These are phyloP conservation scores for Pseudonitzschia multiseries DNA, from an alignment of 108 stramenopile species.

Conservation along the genomic window DNA sequence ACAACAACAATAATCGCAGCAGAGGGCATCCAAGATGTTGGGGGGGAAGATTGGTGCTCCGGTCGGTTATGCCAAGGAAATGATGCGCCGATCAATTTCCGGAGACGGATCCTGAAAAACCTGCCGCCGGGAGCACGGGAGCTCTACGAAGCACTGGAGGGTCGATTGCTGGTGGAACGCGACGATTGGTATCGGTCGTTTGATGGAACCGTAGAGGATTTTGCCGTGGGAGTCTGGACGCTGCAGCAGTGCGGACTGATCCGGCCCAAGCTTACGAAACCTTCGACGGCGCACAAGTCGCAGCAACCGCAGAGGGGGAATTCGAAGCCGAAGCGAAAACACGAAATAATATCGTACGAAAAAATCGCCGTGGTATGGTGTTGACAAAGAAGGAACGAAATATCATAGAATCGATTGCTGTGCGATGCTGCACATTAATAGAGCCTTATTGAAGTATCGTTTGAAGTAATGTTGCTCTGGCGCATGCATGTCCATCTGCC, in stretches of 20 bases:
- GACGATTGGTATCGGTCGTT: constrained; percentile 38
- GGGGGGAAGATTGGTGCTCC: not conserved
- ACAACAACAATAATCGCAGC: no score
- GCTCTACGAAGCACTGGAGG: constrained; percentile 26
- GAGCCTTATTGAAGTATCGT: no score
- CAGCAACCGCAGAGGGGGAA: no score
- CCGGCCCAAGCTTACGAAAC: constrained; percentile 14
- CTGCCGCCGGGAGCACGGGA: constrained; percentile 18
- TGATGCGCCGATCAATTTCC: not conserved
- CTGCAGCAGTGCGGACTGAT: constrained; percentile 24
- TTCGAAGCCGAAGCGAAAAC: not conserved
- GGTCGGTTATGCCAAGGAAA: not conserved
- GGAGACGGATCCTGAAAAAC: constrained; percentile 15
- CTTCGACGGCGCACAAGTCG: not conserved
- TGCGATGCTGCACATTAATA: no score
- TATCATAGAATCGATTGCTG: not conserved
- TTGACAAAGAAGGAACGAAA: not conserved
- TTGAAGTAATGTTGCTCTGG: no score
- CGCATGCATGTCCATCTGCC: no score
- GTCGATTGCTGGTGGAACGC: constrained; percentile 18
- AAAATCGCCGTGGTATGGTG: constrained; percentile 36
- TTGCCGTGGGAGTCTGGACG: constrained; percentile 34
- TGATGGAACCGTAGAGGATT: constrained; percentile 25
- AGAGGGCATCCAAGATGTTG: not conserved
- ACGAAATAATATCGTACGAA: constrained; percentile 21